Evolutionary conservation across 148 eudicot genomes (phyloP).

Genomic region (Linanthus parryae): DNA sequence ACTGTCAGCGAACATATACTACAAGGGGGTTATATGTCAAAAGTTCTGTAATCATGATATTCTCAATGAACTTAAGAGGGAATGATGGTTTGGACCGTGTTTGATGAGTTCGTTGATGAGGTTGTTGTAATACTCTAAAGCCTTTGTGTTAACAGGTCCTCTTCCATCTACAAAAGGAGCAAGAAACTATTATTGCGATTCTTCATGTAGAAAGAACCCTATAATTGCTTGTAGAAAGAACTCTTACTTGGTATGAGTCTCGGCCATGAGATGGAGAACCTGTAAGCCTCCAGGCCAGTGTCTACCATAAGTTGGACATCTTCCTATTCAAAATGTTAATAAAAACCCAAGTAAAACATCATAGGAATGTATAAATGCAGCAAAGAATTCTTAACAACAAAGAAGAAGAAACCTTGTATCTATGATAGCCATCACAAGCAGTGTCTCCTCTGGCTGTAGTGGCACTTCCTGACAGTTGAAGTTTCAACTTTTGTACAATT

Average conservation of each 20-base stretch:
- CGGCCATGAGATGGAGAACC: conserved; percentile 73
- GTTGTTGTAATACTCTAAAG: conserved; percentile 48
- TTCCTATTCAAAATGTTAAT: conserved; percentile 29
- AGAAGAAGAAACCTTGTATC: conserved; percentile 47
- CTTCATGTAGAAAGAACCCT: background rate
- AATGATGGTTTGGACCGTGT: conserved; percentile 28
- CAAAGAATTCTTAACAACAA: too few species aligned
- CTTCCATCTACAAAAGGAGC: conserved; percentile 38
- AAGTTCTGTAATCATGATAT: background rate
- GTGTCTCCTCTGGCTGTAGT: conserved; percentile 37
- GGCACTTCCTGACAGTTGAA: conserved; percentile 15
- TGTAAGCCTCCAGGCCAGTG: conserved; percentile 58
- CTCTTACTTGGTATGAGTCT: conserved; percentile 63
- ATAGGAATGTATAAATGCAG: background rate
- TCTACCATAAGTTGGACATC: conserved; percentile 61
- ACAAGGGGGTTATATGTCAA: background rate
- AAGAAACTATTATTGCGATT: background rate
- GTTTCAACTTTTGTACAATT: background rate
- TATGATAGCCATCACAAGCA: conserved; percentile 61
- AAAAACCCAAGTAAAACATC: background rate
- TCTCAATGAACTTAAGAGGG: background rate
- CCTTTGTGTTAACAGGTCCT: conserved; percentile 49
- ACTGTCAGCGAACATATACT: too few species aligned
- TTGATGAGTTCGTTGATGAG: conserved; percentile 46
- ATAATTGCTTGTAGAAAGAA: background rate